These are phyloP conservation scores for Lavandula angustifolia DNA, from an alignment of 257 asterid genomes.

Conservation along the genomic window DNA sequence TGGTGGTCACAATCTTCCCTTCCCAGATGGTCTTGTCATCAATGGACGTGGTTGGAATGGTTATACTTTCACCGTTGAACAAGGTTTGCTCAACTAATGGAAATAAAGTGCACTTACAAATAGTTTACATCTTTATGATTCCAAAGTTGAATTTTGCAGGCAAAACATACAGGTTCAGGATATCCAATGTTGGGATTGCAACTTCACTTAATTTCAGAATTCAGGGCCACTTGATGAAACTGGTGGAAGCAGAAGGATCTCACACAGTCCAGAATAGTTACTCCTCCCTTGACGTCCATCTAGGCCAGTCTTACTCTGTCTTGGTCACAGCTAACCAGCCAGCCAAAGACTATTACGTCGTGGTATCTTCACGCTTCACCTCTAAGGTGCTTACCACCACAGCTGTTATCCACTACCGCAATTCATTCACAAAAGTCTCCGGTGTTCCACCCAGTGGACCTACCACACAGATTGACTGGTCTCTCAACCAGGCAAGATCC, in stretches of 20 bases:
- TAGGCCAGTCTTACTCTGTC: conserved; percentile 90
- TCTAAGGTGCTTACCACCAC: conserved; percentile 71
- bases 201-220: conserved; percentile 85
- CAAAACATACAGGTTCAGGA: conserved; percentile 85
- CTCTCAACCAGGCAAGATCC: conserved; percentile 89
- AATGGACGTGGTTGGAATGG: conserved; percentile 97
- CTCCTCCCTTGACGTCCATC: conserved; percentile 73
- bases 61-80: conserved; percentile 76
- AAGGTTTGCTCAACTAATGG: conserved; percentile 41
- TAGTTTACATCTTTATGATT: not conserved
- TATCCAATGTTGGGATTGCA: conserved; percentile 78
- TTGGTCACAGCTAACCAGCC: conserved; percentile 82
- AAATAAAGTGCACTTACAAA: not conserved
- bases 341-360: conserved; percentile 81
- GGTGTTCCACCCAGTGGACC: conserved; percentile 88
- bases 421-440: conserved; percentile 63
- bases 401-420: conserved; percentile 84
- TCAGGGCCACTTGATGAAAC: conserved; percentile 84
- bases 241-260: conserved; percentile 96
- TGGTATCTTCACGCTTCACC: conserved; percentile 79
- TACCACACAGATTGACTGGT: conserved; percentile 62
- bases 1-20: conserved; percentile 78
- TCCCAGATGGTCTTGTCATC: conserved; percentile 90
- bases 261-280: conserved; percentile 80
- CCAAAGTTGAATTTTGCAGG: conserved; percentile 44